A percentile compares a stretch with the other conserved stretches of the same genome.
Evolutionary conservation across 2,329 filamentous ascomycete species (phyloP).

Genomic region (Fusarium hainanense): DNA sequence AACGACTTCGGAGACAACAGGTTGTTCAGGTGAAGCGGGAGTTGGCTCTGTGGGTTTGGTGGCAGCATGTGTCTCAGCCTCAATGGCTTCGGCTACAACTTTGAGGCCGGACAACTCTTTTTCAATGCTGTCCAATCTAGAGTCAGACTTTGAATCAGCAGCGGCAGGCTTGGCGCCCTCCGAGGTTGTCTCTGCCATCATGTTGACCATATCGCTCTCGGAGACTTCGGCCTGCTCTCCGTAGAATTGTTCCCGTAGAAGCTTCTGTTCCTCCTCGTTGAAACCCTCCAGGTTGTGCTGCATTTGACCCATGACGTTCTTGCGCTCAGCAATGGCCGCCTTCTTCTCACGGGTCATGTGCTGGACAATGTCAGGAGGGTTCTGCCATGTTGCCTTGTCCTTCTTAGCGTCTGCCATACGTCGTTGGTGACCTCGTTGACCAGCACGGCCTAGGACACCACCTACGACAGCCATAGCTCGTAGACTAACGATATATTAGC

Average conservation of each 20-base stretch:
- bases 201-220: conserved; percentile 53
- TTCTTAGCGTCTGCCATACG: conserved; percentile 70
- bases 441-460: conserved; percentile 86
- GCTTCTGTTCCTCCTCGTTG: conserved; percentile 53
- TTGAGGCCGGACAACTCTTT: not conserved
- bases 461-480: conserved; percentile 84
- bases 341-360: conserved; percentile 53
- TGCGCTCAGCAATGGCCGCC: conserved; percentile 48
- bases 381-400: conserved; percentile 73
- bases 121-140: not conserved
- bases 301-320: conserved; percentile 52
- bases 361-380: conserved; percentile 55
- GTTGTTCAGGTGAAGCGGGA: not conserved
- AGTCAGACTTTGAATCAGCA: not conserved
- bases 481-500: conserved; percentile 66
- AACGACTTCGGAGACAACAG: not conserved
- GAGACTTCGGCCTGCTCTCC: conserved; percentile 46
- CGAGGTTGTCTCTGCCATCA: conserved; percentile 46
- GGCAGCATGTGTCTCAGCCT: not conserved
- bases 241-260: conserved; percentile 46
- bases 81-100: not conserved
- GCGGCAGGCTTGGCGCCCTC: conserved; percentile 22
- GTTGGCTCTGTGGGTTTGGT: conserved; percentile 1
- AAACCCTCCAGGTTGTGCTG: conserved; percentile 52
- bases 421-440: conserved; percentile 77